Evolutionary conservation across 192 early-diverging fungal genomes (phyloP), one percentile per base, ranked within the genome.

Genomic region (Jimgerdemannia flammicorona): DNA sequence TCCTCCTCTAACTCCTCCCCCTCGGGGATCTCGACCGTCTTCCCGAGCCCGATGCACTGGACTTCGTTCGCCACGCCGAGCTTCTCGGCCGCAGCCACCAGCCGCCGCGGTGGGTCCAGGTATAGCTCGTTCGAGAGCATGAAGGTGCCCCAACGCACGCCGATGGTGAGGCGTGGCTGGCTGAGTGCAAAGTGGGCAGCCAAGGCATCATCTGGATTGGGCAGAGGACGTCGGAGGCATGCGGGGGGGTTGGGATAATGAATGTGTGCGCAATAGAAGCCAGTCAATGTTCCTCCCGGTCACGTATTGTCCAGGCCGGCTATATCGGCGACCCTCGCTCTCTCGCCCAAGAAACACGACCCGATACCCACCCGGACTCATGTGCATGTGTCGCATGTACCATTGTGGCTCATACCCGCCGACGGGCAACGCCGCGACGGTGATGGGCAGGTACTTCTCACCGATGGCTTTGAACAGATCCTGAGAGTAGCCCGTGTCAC

Each of bases 91-190:
- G 49, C 49, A 11, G 49, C 49, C 11, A 11, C 11, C 6, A 54
- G 11, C 49, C 49, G 49, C 6, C 49, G 49, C 69, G 83, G 83
- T 64, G 88, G 85, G 44, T 83, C 86, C 74, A 87, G 54, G 73
- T 89, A 87, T 72, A 84, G 82, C 68, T 88, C 87, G 70, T 87
- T 84, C n/a, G 84, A 86, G 85, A 88, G 87, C 86, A 89, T 86
- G 73, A 87, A 89, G 3, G 87, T 89, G 17, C 86, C 87, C 87
- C 87, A 89, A 70, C 87, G 87, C 29, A 89, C 84, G n/a, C 87
- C 87, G 29, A 89, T 74, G 3, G 87, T 83, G 69, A 81, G 69
- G 2, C 44, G 67, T 4, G 87, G 84, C 40, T 44, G 29, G 19
- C 69, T n/a, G 9, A 89, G 75, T 70, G 85, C 86, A 20, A 72